phyloP scores from a whole-genome alignment of 257 asterid species.

The Paraleonurus japonicus region DNA sequence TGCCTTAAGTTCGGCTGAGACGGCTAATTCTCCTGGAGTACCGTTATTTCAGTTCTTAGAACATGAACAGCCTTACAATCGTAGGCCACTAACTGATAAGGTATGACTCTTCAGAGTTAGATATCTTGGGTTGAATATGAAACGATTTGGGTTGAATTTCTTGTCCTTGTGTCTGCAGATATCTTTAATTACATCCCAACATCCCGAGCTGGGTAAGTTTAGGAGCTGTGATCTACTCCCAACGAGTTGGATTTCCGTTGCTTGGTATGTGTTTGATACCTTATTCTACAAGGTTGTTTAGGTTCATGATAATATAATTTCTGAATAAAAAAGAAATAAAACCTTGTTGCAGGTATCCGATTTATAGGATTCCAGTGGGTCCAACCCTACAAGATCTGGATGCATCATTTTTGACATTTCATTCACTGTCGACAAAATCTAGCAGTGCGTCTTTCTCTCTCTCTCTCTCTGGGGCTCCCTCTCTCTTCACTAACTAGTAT shows the following conservation, averaged over 20 bases:
- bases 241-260: constrained; percentile 83
- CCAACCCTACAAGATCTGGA: constrained; percentile 50
- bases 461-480: constrained; percentile 18
- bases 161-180: constrained; percentile 44
- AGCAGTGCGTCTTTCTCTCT: constrained; percentile 40
- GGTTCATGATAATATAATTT: constrained; percentile 16
- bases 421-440: constrained; percentile 62
- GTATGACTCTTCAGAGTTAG: constrained; percentile 31
- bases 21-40: constrained; percentile 32
- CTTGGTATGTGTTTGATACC: constrained; percentile 55
- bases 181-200: constrained; percentile 49
- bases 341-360: constrained; percentile 66
- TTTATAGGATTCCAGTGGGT: constrained; percentile 58
- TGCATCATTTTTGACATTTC: constrained; percentile 50
- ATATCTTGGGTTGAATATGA: constrained; percentile 6
- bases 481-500: constrained; percentile 8
- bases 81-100: constrained; percentile 67
- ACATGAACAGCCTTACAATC: constrained; percentile 57
- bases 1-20: constrained; percentile 33
- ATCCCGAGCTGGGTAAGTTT: constrained; percentile 58
- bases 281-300: constrained; percentile 2
- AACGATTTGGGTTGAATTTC: constrained; percentile 23
- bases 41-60: constrained; percentile 65
- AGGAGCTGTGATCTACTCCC: constrained; percentile 85
- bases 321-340: constrained; percentile 13